Evolutionary conservation across 768 basidiomycete genomes (phyloP), one percentile per base, ranked within the genome.

Genomic region (Ramaria sp.): DNA sequence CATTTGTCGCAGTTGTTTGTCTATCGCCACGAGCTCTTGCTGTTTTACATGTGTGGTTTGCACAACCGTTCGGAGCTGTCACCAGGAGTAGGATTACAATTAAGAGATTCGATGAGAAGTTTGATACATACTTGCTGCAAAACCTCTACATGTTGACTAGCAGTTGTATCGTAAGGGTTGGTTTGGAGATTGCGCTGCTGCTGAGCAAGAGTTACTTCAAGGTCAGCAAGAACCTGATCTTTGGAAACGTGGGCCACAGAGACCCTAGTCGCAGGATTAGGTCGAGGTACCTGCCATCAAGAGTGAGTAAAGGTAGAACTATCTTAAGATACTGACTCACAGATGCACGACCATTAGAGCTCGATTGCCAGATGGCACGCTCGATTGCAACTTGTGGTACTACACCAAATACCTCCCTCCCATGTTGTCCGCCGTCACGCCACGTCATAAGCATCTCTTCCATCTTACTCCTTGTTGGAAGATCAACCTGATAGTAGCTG

Each of bases 371-470:
- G 30, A 91, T 79, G 34, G 84, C 83, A 18, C 82, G 77, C 67
- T 98, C 96, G 58, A 98, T 87, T 15, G 82, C 78, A 41, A 81
- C 70, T 65, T 97, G 93, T 18, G 88, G 78, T 2, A 78, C 78
- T 27, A 78, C 69, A 41, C 92, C 88, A 64, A 98, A 99, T 1
- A 99, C 73, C 64, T 94, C 88, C 50, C 79, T 79, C 34, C 88
- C 80, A 32, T 74, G 77, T 2, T 88, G 85, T 13, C 86, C 83
- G 15, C 90, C 92, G 22, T 82, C 85, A 38, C 93, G 78, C 96
- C 96, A 99, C 5, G 96, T 95, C 27, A 88, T 69, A 13, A 98
- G 78, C 83, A 99, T 92, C 68, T 99, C 96, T 65, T 95, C 91
- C 89, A 99, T 94, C 69, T 98, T 98, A 66, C 81, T 79, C 57